Conservation (phyloP, 352 stramenopile genomes). For the Globisporangium acanthophoron region DNA sequence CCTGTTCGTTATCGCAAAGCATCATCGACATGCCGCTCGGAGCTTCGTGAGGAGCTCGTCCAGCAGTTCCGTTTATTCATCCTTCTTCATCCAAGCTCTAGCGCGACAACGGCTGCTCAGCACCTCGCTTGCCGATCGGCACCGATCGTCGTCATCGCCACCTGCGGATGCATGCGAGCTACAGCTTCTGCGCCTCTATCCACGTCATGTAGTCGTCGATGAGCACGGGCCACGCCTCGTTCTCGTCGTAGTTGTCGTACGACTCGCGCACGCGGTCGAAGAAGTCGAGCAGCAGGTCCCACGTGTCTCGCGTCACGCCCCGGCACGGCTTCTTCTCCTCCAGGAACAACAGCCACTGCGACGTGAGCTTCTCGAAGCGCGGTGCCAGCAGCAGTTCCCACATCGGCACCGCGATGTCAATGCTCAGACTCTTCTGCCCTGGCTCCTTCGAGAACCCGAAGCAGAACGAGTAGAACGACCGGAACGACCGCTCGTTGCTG, state of each 20-base stretch:
- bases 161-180: neutral
- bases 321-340: constrained; percentile 71
- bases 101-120: too few relatives aligned
- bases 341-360: constrained; percentile 76
- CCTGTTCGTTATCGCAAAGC: too few relatives aligned
- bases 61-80: neutral
- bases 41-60: neutral
- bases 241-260: constrained; percentile 86
- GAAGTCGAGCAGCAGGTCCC: constrained; percentile 83
- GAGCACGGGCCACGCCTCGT: constrained; percentile 86
- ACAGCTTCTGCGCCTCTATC: constrained; percentile 69
- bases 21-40: too few relatives aligned
- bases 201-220: constrained; percentile 88
- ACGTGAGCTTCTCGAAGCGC: constrained; percentile 61
- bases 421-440: constrained; percentile 81
- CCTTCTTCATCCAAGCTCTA: too few relatives aligned
- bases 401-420: constrained; percentile 83
- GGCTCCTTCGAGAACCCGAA: constrained; percentile 87
- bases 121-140: neutral
- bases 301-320: constrained; percentile 82
- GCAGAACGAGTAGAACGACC: constrained; percentile 86
- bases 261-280: constrained; percentile 75
- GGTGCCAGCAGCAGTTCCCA: constrained; percentile 73
- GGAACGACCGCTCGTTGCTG: constrained; percentile 50
- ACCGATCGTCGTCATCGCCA: neutral